phyloP scores from a whole-genome alignment of 805 yeast genomes.

The Starmerella davenportii region DNA sequence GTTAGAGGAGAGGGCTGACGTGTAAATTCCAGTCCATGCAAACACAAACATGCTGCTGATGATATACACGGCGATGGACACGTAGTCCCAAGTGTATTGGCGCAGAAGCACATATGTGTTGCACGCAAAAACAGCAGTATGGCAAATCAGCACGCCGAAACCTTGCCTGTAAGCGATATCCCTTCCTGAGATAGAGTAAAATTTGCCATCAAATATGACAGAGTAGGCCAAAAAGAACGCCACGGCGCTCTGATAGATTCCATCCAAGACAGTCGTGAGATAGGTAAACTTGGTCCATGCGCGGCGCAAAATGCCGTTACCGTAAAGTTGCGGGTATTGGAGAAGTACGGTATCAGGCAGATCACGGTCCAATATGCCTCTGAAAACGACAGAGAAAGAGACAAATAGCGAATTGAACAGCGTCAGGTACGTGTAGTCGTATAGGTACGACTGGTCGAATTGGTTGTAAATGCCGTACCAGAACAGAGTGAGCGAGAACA shows the following conservation, averaged over 20 bases:
- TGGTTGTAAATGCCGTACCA: constrained; percentile 57
- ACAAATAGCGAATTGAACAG: constrained; percentile 68
- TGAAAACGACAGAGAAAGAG: constrained; percentile 54
- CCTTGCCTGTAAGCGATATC: constrained; percentile 49
- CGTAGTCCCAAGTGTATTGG: constrained; percentile 66
- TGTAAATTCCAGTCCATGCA: constrained; percentile 72
- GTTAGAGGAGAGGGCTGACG: constrained; percentile 32
- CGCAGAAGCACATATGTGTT: constrained; percentile 48
- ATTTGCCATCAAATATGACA: constrained; percentile 30
- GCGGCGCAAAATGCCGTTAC: constrained; percentile 43
- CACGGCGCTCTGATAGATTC: constrained; percentile 51
- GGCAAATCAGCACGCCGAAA: constrained; percentile 46
- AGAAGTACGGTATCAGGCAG: constrained; percentile 47
- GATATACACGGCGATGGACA: constrained; percentile 34
- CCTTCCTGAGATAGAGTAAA: constrained; percentile 31
- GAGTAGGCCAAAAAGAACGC: constrained; percentile 53
- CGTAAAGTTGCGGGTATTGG: constrained; percentile 52
- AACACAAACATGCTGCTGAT: constrained; percentile 42
- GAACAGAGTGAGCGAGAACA: constrained; percentile 54
- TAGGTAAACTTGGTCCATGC: constrained; percentile 49
- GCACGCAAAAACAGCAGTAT: constrained; percentile 45
- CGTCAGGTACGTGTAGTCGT: constrained; percentile 62
- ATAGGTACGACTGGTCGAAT: constrained; percentile 61
- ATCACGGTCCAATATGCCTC: constrained; percentile 63
- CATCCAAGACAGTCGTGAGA: constrained; percentile 47